Conservation (phyloP, 495 filamentous ascomycete genomes). For the Aspergillus saccharolyticus region DNA sequence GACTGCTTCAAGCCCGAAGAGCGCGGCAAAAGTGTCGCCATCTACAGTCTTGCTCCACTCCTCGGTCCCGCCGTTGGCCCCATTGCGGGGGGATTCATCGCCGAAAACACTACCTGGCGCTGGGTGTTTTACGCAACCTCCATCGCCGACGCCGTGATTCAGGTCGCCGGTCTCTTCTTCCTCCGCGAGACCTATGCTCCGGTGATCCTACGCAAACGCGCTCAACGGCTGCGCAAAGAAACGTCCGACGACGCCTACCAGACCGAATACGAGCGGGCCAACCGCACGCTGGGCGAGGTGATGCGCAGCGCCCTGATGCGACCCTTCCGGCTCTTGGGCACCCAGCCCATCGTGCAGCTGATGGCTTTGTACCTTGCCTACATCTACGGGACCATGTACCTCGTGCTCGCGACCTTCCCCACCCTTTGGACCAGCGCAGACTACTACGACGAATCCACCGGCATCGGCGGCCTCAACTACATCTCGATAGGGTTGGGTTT, state of each 20-base stretch:
- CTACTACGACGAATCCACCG: constrained; percentile 56
- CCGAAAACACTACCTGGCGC: constrained; percentile 63
- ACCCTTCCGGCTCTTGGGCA: constrained; percentile 54
- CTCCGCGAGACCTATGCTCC: constrained; percentile 69
- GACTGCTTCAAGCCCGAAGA: constrained; percentile 62
- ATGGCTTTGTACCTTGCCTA: constrained; percentile 62
- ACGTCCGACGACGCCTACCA: constrained; percentile 58
- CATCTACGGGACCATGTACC: constrained; percentile 68
- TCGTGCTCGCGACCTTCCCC: constrained; percentile 66
- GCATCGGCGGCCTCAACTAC: constrained; percentile 64
- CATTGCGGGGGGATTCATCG: constrained; percentile 61
- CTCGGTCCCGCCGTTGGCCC: constrained; percentile 64
- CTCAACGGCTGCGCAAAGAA: constrained; percentile 52
- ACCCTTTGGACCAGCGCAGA: constrained; percentile 48
- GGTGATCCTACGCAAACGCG: constrained; percentile 53
- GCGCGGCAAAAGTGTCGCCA: constrained; percentile 57
- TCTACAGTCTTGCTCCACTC: constrained; percentile 62
- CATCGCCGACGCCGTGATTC: constrained; percentile 58
- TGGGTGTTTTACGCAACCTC: constrained; percentile 65
- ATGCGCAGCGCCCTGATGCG: constrained; percentile 46
- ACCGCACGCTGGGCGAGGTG: constrained; percentile 38
- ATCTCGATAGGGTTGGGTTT: constrained; percentile 68
- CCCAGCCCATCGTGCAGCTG: constrained; percentile 56
- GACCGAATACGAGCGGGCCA: constrained; percentile 57
- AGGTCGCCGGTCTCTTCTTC: constrained; percentile 59